phyloP scores from a whole-genome alignment of 495 filamentous ascomycete species.

The Xylaria cubensis region DNA sequence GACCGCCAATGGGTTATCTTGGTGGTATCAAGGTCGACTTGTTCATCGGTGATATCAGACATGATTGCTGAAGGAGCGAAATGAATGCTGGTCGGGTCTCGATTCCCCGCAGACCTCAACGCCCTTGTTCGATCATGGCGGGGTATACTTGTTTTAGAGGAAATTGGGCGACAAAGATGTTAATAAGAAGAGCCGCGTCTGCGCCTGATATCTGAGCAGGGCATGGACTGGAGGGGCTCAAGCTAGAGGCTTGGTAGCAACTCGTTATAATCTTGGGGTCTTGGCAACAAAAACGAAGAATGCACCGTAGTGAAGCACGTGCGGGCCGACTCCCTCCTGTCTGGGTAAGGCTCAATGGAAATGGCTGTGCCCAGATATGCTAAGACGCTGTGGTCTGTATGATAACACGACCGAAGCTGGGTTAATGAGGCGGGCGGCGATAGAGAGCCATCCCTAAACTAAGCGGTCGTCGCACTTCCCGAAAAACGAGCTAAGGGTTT shows the following conservation, averaged over 20 bases:
- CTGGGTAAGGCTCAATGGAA: constrained; percentile 6
- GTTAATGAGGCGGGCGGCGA: background rate
- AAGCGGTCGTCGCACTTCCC: background rate
- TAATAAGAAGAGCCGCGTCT: background rate
- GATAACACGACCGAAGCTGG: background rate
- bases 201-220: background rate
- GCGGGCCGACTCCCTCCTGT: background rate
- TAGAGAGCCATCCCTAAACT: background rate
- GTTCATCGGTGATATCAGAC: constrained; percentile 33
- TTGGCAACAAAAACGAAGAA: background rate
- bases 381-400: background rate
- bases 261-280: background rate
- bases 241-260: background rate
- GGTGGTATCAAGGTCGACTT: constrained; percentile 53
- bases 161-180: background rate
- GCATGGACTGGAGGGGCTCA: background rate
- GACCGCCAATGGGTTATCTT: constrained; percentile 65
- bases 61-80: constrained; percentile 40
- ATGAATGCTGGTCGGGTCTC: constrained; percentile 8
- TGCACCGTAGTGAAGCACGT: constrained; percentile 14
- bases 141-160: constrained; percentile 4
- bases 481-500: background rate
- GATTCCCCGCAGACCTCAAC: constrained; percentile 15
- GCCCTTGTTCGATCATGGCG: constrained; percentile 12
- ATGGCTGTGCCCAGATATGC: constrained; percentile 16